phyloP scores from a whole-genome alignment of 2,329 filamentous ascomycete genomes.

The Clarireedia monteithiana region DNA sequence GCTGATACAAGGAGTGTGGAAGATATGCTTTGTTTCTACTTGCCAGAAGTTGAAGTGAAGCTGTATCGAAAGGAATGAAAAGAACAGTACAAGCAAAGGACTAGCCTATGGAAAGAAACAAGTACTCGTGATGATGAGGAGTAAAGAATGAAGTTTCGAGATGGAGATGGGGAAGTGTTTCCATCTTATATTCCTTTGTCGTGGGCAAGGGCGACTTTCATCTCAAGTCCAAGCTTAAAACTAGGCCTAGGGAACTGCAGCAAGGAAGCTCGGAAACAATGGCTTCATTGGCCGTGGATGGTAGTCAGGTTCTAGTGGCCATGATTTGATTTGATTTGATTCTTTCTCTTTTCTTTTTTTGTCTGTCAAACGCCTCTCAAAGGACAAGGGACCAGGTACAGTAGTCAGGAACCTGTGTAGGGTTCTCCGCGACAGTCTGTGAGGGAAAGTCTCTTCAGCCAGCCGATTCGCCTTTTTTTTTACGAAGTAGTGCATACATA shows the following conservation, averaged over 20 bases:
- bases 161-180: not conserved
- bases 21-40: no score
- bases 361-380: not conserved
- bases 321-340: not conserved
- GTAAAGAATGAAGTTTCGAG: not conserved
- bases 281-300: conserved; percentile 1
- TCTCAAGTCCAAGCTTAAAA: not conserved
- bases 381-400: no score
- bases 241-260: not conserved
- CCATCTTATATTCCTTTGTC: conserved; percentile 3
- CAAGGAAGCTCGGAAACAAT: conserved; percentile 4
- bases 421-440: no score
- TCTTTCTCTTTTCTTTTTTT: no score
- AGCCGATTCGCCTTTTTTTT: not conserved
- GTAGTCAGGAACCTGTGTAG: no score
- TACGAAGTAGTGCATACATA: no score
- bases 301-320: not conserved
- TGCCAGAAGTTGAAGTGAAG: no score
- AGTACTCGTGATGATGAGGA: not conserved
- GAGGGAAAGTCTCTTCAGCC: not conserved
- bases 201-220: not conserved
- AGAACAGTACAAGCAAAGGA: no score
- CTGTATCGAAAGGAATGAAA: no score
- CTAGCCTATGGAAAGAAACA: not conserved
- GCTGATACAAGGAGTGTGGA: no score